phyloP scores from a whole-genome alignment of 768 basidiomycete genomes.

The Mycena rosella region DNA sequence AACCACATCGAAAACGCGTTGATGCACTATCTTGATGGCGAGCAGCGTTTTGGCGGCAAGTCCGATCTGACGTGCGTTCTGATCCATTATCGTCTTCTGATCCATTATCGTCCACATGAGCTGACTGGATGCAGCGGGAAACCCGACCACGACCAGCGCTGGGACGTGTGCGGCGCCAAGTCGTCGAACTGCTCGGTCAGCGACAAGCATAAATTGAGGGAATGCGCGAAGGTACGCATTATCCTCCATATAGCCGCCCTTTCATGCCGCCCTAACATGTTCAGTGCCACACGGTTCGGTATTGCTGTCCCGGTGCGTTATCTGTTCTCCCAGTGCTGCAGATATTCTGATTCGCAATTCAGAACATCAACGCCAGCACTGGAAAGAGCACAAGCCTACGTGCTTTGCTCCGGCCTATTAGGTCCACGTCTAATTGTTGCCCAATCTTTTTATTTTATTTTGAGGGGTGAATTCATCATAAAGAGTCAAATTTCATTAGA shows the following conservation, averaged over 20 bases:
- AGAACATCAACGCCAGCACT: constrained; percentile 28
- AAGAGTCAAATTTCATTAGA: too few relatives aligned
- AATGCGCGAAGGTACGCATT: constrained; percentile 23
- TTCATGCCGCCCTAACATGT: not conserved
- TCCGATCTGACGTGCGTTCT: constrained; percentile 24
- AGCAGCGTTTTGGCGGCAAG: constrained; percentile 28
- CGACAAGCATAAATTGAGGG: constrained; percentile 20
- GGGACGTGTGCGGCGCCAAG: constrained; percentile 34
- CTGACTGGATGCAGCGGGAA: constrained; percentile 2
- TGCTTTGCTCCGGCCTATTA: constrained; percentile 23
- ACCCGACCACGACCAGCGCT: constrained; percentile 17
- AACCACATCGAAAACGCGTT: constrained; percentile 5
- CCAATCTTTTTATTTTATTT: too few relatives aligned
- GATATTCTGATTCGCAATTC: not conserved
- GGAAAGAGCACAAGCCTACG: constrained; percentile 31
- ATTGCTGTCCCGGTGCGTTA: constrained; percentile 27
- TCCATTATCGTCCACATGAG: too few relatives aligned
- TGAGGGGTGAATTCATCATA: too few relatives aligned
- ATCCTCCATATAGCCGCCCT: not conserved
- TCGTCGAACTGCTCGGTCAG: constrained; percentile 19
- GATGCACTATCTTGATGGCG: constrained; percentile 27
- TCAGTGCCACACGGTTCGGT: constrained; percentile 32
- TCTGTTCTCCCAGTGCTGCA: not conserved
- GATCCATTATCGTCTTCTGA: not conserved
- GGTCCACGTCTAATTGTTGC: not conserved